Evolutionary conservation across 2,329 filamentous ascomycete genomes (phyloP).

Genomic region (Trichoderma harzianum): DNA sequence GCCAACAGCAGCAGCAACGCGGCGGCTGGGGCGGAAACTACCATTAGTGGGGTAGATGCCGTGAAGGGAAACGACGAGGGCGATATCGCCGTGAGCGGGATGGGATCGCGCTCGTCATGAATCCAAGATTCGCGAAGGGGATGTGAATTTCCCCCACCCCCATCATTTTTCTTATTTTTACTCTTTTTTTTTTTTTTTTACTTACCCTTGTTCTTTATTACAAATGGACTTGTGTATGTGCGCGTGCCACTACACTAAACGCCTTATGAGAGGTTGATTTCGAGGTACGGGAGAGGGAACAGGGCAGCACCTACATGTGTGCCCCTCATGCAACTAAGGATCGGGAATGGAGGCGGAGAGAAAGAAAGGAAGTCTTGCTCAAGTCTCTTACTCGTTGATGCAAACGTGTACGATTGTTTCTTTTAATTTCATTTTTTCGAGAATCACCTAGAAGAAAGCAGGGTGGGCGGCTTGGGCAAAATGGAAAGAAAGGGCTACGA

Average conservation of each 20-base stretch:
- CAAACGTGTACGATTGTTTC: slow-evolving; percentile 39
- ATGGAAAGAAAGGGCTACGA: slow-evolving; percentile 23
- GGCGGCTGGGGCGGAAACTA: slow-evolving; percentile 61
- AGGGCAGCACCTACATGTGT: slow-evolving; percentile 31
- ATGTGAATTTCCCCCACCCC: background rate
- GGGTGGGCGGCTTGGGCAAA: slow-evolving; percentile 28
- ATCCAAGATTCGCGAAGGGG: background rate
- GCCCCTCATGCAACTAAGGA: slow-evolving; percentile 21
- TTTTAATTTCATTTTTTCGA: slow-evolving; percentile 24
- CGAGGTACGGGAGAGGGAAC: slow-evolving; percentile 29
- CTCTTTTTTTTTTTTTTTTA: background rate
- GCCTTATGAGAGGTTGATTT: slow-evolving; percentile 21
- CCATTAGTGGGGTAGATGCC: slow-evolving; percentile 42
- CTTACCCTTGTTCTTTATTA: slow-evolving; percentile 11
- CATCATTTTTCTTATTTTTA: background rate
- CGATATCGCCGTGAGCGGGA: slow-evolving; percentile 13
- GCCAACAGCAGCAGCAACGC: slow-evolving; percentile 34
- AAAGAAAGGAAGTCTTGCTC: slow-evolving; percentile 20
- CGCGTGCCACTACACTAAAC: slow-evolving; percentile 15
- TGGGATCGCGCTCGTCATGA: background rate
- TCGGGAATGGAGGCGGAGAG: slow-evolving; percentile 11
- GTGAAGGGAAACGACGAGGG: slow-evolving; percentile 26
- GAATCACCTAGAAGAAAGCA: slow-evolving; percentile 33
- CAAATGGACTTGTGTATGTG: slow-evolving; percentile 20
- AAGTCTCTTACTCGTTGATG: slow-evolving; percentile 22